Conservation (phyloP, 805 yeast species). For the Ascoidea rubescens region DNA sequence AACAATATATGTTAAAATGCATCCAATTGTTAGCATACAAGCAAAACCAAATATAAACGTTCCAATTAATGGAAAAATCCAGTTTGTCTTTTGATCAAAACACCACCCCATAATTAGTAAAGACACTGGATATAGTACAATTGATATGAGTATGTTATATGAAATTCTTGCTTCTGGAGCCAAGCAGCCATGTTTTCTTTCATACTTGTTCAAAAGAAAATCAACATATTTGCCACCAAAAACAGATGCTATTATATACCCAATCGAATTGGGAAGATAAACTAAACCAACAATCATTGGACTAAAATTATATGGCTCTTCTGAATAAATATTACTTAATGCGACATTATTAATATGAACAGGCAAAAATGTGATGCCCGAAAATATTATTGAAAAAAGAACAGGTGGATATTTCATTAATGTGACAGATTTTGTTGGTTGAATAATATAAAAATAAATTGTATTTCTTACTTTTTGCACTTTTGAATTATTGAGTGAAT, state of each 20-base stretch:
- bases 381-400: conserved; percentile 43
- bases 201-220: conserved; percentile 35
- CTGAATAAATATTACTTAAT: conserved; percentile 45
- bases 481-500: no score
- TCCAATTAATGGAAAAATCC: conserved; percentile 75
- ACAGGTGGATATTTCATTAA: conserved; percentile 68
- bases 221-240: conserved; percentile 77
- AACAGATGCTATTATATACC: conserved; percentile 61
- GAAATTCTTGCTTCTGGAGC: conserved; percentile 73
- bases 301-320: conserved; percentile 56
- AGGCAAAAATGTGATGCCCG: conserved; percentile 59
- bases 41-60: conserved; percentile 75
- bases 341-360: conserved; percentile 67
- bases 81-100: conserved; percentile 44
- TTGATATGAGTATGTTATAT: conserved; percentile 57
- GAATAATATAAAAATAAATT: conserved; percentile 19
- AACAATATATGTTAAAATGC: conserved; percentile 67
- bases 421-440: conserved; percentile 46
- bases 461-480: conserved; percentile 11
- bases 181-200: conserved; percentile 44
- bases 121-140: conserved; percentile 45
- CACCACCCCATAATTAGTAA: conserved; percentile 77
- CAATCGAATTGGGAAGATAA: conserved; percentile 73
- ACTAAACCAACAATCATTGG: conserved; percentile 57
- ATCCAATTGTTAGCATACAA: conserved; percentile 72